These are phyloP conservation scores for Podila horticola DNA, from an alignment of 192 early-diverging fungal species.

Conservation along the genomic window DNA sequence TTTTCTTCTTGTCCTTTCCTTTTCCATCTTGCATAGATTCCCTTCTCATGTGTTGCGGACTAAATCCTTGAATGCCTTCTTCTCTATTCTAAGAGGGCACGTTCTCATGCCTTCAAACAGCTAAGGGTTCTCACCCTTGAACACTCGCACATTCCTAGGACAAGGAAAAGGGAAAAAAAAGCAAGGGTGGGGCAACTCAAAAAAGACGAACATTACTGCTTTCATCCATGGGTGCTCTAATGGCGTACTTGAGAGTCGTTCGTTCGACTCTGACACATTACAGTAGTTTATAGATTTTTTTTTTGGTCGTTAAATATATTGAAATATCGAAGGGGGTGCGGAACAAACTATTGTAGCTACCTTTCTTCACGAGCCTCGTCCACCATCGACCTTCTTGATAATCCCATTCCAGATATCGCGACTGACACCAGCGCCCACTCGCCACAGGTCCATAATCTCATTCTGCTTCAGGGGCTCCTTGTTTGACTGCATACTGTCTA, in stretches of 20 bases:
- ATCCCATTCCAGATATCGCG: slow-evolving; percentile 43
- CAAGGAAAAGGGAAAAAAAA: too few species aligned
- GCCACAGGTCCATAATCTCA: slow-evolving; percentile 43
- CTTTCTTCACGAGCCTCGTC: background rate
- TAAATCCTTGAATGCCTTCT: too few species aligned
- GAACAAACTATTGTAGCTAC: background rate
- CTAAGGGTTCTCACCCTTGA: too few species aligned
- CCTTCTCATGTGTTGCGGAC: too few species aligned
- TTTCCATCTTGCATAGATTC: too few species aligned
- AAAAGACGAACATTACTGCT: too few species aligned
- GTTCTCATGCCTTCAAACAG: too few species aligned
- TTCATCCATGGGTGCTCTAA: background rate
- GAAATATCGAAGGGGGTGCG: background rate
- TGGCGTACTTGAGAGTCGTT: background rate
- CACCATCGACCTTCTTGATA: slow-evolving; percentile 43
- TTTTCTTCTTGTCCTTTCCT: too few species aligned
- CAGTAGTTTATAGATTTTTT: background rate
- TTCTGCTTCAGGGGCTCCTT: slow-evolving; percentile 23
- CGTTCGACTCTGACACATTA: background rate
- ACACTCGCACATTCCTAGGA: too few species aligned
- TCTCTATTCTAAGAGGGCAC: too few species aligned
- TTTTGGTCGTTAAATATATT: background rate
- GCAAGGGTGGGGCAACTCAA: too few species aligned
- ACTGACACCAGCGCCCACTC: slow-evolving; percentile 43
- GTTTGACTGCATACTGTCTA: slow-evolving; percentile 34